These are phyloP conservation scores for Suillus plorans DNA, from an alignment of 768 basidiomycete genomes.

Conservation along the genomic window DNA sequence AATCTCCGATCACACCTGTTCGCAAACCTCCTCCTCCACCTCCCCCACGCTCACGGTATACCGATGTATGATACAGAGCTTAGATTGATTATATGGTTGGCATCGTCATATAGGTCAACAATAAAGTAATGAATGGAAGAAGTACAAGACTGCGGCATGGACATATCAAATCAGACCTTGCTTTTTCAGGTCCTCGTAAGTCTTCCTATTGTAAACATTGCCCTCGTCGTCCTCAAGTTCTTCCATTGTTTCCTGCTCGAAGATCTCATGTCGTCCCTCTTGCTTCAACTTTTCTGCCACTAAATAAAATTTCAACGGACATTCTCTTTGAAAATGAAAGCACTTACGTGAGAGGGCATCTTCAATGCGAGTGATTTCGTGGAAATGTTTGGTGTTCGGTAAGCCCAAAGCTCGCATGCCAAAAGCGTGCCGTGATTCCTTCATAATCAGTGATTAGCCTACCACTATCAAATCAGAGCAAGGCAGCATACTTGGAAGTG, in stretches of 20 bases:
- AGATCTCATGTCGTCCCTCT: slow-evolving; percentile 93
- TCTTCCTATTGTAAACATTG: slow-evolving; percentile 97
- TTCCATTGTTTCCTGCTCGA: slow-evolving; percentile 93
- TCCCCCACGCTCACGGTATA: slow-evolving; percentile 18
- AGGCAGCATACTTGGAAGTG: slow-evolving; percentile 76
- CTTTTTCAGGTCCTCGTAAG: slow-evolving; percentile 96
- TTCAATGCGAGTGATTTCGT: slow-evolving; percentile 96
- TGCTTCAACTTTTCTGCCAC: slow-evolving; percentile 97
- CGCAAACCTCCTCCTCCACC: slow-evolving; percentile 27
- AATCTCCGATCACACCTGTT: slow-evolving; percentile 57
- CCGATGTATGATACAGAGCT: slow-evolving; percentile 9
- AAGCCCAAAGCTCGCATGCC: slow-evolving; percentile 97
- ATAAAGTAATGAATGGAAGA: slow-evolving; percentile 9
- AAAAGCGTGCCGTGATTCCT: slow-evolving; percentile 96
- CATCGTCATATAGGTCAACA: slow-evolving; percentile 7
- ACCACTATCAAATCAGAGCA: slow-evolving; percentile 3
- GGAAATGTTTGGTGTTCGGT: slow-evolving; percentile 98
- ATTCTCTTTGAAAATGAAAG: background rate
- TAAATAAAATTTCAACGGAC: slow-evolving; percentile 29
- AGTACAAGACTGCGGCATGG: slow-evolving; percentile 1
- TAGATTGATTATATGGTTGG: slow-evolving; percentile 5
- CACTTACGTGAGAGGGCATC: slow-evolving; percentile 90
- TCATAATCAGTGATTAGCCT: slow-evolving; percentile 23
- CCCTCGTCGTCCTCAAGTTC: slow-evolving; percentile 98
- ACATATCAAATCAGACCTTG: slow-evolving; percentile 76